Percentiles rank a stretch among this genome's conserved stretches.
Conservation (phyloP, 371 early-diverging fungal species). For the Cladochytrium tenue region DNA sequence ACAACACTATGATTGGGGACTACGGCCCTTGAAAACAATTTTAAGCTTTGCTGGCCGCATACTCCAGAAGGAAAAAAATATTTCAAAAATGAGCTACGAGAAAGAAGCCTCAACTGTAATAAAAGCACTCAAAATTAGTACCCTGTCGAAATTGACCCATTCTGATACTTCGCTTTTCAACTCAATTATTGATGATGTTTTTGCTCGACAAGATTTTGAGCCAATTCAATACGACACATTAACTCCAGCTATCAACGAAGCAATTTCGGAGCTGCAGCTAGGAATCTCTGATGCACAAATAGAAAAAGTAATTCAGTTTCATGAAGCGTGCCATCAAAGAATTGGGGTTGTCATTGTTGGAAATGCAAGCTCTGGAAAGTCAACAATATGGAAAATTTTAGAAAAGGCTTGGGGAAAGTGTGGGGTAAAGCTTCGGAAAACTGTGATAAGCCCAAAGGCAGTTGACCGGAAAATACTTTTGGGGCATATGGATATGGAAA, state of each 20-base stretch:
- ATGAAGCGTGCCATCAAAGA: conserved; percentile 50
- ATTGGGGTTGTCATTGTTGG: conserved; percentile 62
- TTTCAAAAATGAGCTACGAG: conserved; percentile 14
- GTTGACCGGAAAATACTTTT: conserved; percentile 48
- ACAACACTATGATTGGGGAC: conserved; percentile 64
- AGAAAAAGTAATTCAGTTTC: conserved; percentile 51
- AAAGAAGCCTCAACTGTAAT: conserved; percentile 41
- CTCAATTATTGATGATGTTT: conserved; percentile 50
- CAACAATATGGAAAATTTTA: conserved; percentile 43
- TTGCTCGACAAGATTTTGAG: conserved; percentile 40
- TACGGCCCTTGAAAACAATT: conserved; percentile 56
- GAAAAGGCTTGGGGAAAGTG: conserved; percentile 42
- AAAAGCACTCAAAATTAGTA: conserved; percentile 52
- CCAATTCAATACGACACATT: conserved; percentile 44
- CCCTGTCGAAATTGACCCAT: conserved; percentile 54
- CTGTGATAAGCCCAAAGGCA: conserved; percentile 52
- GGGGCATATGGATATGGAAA: conserved; percentile 61
- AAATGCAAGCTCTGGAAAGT: conserved; percentile 54
- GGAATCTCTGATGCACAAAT: conserved; percentile 41
- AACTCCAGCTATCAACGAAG: conserved; percentile 32
- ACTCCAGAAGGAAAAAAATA: conserved; percentile 38
- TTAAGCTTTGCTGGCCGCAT: conserved; percentile 49
- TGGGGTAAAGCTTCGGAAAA: conserved; percentile 38
- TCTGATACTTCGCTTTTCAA: conserved; percentile 44
- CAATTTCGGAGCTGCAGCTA: conserved; percentile 41